These are phyloP conservation scores for Phytophthora meadii DNA, from an alignment of 352 stramenopile species.

Conservation along the genomic window DNA sequence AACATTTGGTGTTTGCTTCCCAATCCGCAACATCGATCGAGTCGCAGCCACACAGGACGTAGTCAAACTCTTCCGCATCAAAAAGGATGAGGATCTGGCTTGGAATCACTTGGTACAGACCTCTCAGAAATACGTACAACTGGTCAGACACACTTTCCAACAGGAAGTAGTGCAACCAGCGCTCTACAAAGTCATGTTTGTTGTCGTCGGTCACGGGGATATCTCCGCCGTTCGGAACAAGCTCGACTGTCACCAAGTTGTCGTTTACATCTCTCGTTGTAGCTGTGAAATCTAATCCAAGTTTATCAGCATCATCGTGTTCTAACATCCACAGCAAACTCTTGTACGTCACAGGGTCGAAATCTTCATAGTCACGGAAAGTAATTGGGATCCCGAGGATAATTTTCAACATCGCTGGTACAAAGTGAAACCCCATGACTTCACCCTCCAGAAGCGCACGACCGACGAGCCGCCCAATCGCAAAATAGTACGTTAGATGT, in stretches of 20 bases:
- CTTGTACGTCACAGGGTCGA: conserved; percentile 56
- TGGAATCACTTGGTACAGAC: conserved; percentile 95
- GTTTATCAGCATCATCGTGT: conserved; percentile 40
- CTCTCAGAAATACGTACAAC: conserved; percentile 82
- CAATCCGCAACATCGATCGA: conserved; percentile 96
- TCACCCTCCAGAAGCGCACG: conserved; percentile 85
- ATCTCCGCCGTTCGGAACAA: conserved; percentile 43
- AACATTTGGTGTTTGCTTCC: conserved; percentile 81
- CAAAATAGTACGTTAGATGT: conserved; percentile 56
- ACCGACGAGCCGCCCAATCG: conserved; percentile 53
- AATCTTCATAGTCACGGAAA: conserved; percentile 49
- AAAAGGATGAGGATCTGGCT: conserved; percentile 93
- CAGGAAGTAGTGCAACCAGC: conserved; percentile 90
- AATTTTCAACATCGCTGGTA: conserved; percentile 53
- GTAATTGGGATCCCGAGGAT: conserved; percentile 50
- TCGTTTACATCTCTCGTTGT: conserved; percentile 24
- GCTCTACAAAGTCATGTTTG: conserved; percentile 89
- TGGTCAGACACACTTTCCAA: conserved; percentile 88
- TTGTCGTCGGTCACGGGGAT: conserved; percentile 92
- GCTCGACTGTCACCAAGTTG: conserved; percentile 38
- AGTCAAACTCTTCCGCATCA: conserved; percentile 95
- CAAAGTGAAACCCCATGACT: conserved; percentile 92
- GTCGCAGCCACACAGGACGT: conserved; percentile 93
- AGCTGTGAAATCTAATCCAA: conserved; percentile 55
- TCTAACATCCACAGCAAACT: conserved; percentile 59